Conservation (phyloP, 2,329 filamentous ascomycete genomes). For the Verticillium nubilum region DNA sequence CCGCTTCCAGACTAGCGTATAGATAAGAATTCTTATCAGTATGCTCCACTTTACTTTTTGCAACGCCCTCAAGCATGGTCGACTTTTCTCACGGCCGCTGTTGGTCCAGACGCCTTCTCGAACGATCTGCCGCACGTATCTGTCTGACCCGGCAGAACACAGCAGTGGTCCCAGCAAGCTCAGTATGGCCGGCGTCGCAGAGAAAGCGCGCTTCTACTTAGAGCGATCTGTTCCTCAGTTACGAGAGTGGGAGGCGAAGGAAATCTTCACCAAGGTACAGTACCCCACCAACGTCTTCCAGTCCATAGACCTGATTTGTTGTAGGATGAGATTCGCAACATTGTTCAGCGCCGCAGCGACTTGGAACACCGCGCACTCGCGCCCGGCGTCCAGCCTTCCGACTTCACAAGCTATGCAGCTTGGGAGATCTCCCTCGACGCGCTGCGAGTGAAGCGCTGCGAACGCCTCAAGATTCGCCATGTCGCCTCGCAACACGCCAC, state of each 20-base stretch:
- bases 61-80: neutral
- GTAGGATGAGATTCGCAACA: slow-evolving; percentile 82
- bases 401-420: slow-evolving; percentile 79
- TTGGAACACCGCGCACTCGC: slow-evolving; percentile 89
- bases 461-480: slow-evolving; percentile 69
- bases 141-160: neutral
- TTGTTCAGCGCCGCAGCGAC: slow-evolving; percentile 85
- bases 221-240: slow-evolving; percentile 90
- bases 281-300: slow-evolving; percentile 2
- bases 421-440: slow-evolving; percentile 67
- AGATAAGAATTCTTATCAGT: neutral
- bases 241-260: slow-evolving; percentile 85
- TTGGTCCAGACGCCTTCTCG: neutral
- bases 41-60: neutral
- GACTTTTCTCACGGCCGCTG: neutral
- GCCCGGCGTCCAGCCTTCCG: slow-evolving; percentile 66
- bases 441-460: slow-evolving; percentile 76
- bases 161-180: neutral
- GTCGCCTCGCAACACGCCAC: slow-evolving; percentile 62
- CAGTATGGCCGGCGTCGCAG: slow-evolving; percentile 74
- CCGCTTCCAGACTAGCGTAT: neutral
- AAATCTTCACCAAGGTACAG: slow-evolving; percentile 75
- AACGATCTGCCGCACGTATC: neutral
- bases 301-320: slow-evolving; percentile 4
- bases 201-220: slow-evolving; percentile 92